Conservation (phyloP, 495 filamentous ascomycete genomes). For the Lasiosphaeria hispida region DNA sequence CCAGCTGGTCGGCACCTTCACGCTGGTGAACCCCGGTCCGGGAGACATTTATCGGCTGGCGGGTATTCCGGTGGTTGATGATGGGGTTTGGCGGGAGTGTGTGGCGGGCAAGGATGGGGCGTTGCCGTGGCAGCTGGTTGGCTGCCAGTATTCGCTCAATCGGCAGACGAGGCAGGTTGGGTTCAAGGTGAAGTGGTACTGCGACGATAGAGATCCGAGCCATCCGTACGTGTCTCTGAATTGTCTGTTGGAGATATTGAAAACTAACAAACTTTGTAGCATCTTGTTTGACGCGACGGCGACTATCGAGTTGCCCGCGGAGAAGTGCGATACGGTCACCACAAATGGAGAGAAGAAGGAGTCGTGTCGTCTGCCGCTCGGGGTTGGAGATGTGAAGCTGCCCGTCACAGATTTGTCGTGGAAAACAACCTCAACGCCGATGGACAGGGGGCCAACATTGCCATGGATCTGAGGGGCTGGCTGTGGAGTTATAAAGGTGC, state of each 20-base stretch:
- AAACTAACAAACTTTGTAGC: not conserved
- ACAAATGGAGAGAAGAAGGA: not conserved
- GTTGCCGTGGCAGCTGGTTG: conserved; percentile 20
- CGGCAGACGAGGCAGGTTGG: conserved; percentile 6
- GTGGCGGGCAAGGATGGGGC: not conserved
- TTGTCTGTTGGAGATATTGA: not conserved
- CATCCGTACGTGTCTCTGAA: conserved; percentile 29
- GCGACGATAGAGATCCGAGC: conserved; percentile 26
- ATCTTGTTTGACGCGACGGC: conserved; percentile 7
- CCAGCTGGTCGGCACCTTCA: conserved; percentile 12
- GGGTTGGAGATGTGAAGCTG: not conserved
- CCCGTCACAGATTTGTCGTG: conserved; percentile 3
- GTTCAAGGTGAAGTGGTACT: conserved; percentile 28
- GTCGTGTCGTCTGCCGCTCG: not conserved
- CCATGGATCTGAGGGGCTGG: conserved; percentile 9
- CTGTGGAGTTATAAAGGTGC: too few species aligned
- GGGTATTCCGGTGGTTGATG: conserved; percentile 7
- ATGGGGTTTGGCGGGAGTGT: conserved; percentile 22
- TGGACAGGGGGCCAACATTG: conserved; percentile 9
- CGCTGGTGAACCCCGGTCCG: conserved; percentile 21
- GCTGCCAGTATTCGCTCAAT: conserved; percentile 21
- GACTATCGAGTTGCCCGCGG: not conserved
- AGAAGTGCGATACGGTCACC: not conserved
- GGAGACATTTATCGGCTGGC: conserved; percentile 15
- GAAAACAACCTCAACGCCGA: not conserved